phyloP scores from a whole-genome alignment of 2,329 filamentous ascomycete species.

The Ceratocystis harringtonii region DNA sequence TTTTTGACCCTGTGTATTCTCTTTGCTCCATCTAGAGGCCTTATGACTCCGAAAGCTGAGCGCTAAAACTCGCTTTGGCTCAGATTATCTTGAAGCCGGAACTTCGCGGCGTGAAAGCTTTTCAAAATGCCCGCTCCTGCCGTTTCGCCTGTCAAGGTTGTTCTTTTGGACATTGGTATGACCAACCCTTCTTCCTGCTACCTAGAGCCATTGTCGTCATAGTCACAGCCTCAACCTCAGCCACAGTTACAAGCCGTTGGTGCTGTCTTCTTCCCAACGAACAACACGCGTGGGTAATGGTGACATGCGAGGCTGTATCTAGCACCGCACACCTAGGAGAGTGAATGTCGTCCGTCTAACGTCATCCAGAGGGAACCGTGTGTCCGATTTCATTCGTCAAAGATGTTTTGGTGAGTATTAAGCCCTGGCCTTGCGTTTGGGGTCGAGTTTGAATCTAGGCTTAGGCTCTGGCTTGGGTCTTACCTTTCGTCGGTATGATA shows the following conservation, averaged over 20 bases:
- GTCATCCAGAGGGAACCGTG: conserved; percentile 55
- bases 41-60: not conserved
- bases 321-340: conserved; percentile 1
- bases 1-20: not conserved
- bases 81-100: not conserved
- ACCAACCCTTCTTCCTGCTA: conserved; percentile 16
- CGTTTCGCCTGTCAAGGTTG: conserved; percentile 27
- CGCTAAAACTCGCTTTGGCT: no score
- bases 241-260: not conserved
- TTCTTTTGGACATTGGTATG: conserved; percentile 46
- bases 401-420: conserved; percentile 56
- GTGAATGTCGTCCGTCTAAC: not conserved
- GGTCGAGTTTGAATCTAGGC: not conserved
- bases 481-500: not conserved
- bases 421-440: not conserved
- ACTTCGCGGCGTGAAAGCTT: not conserved
- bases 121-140: not conserved
- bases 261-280: no score
- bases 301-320: no score
- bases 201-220: not conserved
- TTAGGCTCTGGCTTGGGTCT: not conserved
- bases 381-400: conserved; percentile 76
- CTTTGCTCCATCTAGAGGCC: not conserved
- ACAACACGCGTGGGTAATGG: no score
- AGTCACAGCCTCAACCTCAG: not conserved